phyloP scores from a whole-genome alignment of 352 stramenopile species.

The Globisporangium alternatum region DNA sequence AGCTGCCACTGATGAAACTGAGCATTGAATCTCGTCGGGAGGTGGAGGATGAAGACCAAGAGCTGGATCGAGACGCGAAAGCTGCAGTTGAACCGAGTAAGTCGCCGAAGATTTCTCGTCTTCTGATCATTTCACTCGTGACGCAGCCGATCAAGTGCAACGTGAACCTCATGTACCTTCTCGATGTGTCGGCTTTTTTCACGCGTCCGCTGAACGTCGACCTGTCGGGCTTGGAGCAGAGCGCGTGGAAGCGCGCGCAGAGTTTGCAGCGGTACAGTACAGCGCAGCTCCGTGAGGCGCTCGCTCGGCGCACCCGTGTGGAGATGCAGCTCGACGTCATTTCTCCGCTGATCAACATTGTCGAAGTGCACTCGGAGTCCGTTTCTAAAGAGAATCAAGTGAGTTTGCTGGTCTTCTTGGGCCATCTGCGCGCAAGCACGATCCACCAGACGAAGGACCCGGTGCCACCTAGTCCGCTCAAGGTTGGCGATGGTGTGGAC shows the following conservation, averaged over 20 bases:
- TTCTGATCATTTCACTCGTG: conserved; percentile 62
- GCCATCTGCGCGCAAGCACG: conserved; percentile 67
- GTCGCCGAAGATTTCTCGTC: conserved; percentile 15
- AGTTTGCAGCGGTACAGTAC: conserved; percentile 74
- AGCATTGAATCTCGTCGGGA: conserved; percentile 43
- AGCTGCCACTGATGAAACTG: conserved; percentile 67
- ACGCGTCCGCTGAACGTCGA: conserved; percentile 71
- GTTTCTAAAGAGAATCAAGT: conserved; percentile 30
- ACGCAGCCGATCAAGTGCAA: conserved; percentile 82
- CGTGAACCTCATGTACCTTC: conserved; percentile 71
- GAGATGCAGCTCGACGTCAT: conserved; percentile 77
- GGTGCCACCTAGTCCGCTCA: conserved; percentile 14
- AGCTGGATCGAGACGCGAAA: conserved; percentile 14
- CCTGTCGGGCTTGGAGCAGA: conserved; percentile 66
- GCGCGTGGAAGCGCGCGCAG: conserved; percentile 69
- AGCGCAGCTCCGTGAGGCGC: conserved; percentile 65
- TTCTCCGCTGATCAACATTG: conserved; percentile 73
- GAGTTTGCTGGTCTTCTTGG: conserved; percentile 68
- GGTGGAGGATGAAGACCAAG: conserved; percentile 18
- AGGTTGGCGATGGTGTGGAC: neutral
- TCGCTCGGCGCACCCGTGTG: conserved; percentile 68
- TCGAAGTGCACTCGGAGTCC: conserved; percentile 40
- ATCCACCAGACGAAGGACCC: conserved; percentile 29
- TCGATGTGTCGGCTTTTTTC: conserved; percentile 68
- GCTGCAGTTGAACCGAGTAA: conserved; percentile 4